These are phyloP conservation scores for Serendipita sp. DNA, from an alignment of 768 basidiomycete species.

Conservation along the genomic window DNA sequence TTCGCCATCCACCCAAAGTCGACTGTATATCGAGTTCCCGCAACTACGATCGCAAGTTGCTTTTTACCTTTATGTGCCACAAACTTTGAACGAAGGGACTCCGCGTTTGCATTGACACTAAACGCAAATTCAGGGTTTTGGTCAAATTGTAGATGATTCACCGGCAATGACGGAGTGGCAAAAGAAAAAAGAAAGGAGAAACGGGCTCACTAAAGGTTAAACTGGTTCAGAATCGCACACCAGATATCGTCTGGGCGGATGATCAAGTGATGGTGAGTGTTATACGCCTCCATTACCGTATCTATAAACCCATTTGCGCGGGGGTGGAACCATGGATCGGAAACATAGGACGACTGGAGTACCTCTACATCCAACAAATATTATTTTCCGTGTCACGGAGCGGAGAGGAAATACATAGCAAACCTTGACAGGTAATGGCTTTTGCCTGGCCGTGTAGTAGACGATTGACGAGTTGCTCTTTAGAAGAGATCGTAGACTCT, in stretches of 20 bases:
- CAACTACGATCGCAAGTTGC: slow-evolving; percentile 17
- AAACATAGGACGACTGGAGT: slow-evolving; percentile 19
- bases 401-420: no score
- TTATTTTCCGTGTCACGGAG: no score
- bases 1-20: slow-evolving; percentile 21
- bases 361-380: no score
- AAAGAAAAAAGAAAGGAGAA: no score
- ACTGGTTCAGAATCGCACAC: slow-evolving; percentile 26
- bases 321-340: neutral
- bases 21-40: slow-evolving; percentile 16
- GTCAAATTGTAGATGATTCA: neutral
- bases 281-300: slow-evolving; percentile 22
- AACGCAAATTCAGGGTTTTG: neutral
- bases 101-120: slow-evolving; percentile 19
- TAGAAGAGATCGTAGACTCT: neutral
- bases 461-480: neutral
- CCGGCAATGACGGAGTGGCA: no score
- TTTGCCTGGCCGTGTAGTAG: neutral
- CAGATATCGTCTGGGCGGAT: slow-evolving; percentile 38
- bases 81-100: slow-evolving; percentile 23
- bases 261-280: slow-evolving; percentile 24
- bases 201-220: slow-evolving; percentile 20
- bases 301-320: slow-evolving; percentile 22
- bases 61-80: slow-evolving; percentile 25
- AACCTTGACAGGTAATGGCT: neutral